Percentiles rank a stretch among this genome's conserved stretches.
These are phyloP conservation scores for Tricholoma sp. DNA, from an alignment of 768 basidiomycete species.

Conservation along the genomic window DNA sequence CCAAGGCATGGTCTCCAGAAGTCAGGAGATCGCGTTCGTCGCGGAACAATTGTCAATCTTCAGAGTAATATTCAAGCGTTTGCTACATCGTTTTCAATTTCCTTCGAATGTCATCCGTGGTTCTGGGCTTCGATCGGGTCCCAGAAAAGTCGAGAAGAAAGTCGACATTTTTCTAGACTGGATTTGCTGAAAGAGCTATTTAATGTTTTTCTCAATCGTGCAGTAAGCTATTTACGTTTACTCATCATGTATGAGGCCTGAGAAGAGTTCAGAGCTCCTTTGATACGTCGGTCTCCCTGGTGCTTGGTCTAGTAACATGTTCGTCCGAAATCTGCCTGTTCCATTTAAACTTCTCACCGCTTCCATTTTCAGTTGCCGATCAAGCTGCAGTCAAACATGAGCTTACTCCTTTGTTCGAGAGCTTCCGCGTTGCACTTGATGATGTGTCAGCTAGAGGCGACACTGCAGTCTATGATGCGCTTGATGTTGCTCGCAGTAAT, in stretches of 20 bases:
- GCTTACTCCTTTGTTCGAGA: conserved; percentile 23
- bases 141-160: conserved; percentile 10
- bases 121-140: not conserved
- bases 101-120: conserved; percentile 3
- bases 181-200: conserved; percentile 23
- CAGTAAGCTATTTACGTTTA: conserved; percentile 9
- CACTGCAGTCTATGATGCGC: conserved; percentile 23
- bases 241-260: not conserved
- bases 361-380: conserved; percentile 16
- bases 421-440: conserved; percentile 19
- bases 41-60: not conserved
- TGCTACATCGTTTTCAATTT: not conserved
- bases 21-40: conserved; percentile 3
- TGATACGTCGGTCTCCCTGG: conserved; percentile 21
- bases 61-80: not conserved
- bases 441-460: conserved; percentile 15
- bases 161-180: conserved; percentile 17
- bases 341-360: not conserved
- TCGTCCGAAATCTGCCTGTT: not conserved
- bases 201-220: conserved; percentile 24
- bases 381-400: conserved; percentile 15
- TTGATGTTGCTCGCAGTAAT: conserved; percentile 18
- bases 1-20: conserved; percentile 2
- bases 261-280: conserved; percentile 20
- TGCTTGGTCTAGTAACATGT: conserved; percentile 25